These are phyloP conservation scores for Geosmithia morbida DNA, from an alignment of 2,329 filamentous ascomycete species.

Conservation along the genomic window DNA sequence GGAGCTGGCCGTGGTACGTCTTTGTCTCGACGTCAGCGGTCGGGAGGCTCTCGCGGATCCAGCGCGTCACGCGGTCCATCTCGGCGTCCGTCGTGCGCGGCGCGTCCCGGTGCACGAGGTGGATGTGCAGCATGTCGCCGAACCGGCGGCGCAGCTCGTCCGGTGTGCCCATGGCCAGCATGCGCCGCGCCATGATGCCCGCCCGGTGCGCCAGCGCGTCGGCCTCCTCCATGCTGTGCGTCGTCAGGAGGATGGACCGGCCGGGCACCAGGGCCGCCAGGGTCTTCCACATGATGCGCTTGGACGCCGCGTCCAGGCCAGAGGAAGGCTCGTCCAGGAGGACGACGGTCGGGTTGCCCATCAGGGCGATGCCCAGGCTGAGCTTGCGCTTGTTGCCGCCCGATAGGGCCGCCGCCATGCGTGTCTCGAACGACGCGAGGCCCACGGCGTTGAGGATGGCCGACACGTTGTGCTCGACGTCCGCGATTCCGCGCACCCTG, in stretches of 20 bases:
- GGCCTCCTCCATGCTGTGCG: conserved; percentile 91
- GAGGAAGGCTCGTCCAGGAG: conserved; percentile 81
- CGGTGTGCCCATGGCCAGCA: conserved; percentile 72
- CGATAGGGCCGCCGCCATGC: conserved; percentile 67
- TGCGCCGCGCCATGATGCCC: conserved; percentile 72
- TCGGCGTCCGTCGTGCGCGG: conserved; percentile 58
- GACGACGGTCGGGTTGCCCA: conserved; percentile 80
- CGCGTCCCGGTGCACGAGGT: conserved; percentile 62
- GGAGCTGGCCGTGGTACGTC: conserved; percentile 72
- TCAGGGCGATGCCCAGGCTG: conserved; percentile 75
- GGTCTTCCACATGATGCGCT: conserved; percentile 87
- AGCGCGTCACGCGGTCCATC: conserved; percentile 49
- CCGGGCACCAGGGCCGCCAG: conserved; percentile 59
- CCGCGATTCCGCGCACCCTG: conserved; percentile 60
- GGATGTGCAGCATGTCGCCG: conserved; percentile 67
- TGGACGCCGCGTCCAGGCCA: conserved; percentile 81
- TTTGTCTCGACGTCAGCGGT: conserved; percentile 56
- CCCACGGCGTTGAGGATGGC: conserved; percentile 73
- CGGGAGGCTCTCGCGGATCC: conserved; percentile 48
- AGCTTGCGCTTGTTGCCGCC: conserved; percentile 94
- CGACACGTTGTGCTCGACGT: conserved; percentile 63
- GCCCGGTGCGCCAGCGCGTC: conserved; percentile 73
- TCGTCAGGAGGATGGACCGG: conserved; percentile 75
- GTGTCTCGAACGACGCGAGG: conserved; percentile 51
- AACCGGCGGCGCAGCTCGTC: conserved; percentile 59